phyloP scores from a whole-genome alignment of 768 basidiomycete species.

The Macrolepiota albuminosa region DNA sequence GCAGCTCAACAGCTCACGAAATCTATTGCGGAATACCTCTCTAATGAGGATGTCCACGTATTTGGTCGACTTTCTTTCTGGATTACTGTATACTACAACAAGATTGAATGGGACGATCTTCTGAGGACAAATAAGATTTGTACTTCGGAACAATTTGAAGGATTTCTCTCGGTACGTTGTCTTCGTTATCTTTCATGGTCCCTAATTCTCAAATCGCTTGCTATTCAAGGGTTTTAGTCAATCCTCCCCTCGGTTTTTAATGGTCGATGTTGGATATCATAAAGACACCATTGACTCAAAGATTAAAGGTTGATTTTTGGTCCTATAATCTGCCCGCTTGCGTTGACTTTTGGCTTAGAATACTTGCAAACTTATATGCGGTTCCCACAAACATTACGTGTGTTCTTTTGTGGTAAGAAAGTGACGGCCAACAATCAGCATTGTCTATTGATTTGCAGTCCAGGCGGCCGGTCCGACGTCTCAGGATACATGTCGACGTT shows the following conservation, averaged over 20 bases:
- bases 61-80: constrained; percentile 69
- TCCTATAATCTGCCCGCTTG: not conserved
- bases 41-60: constrained; percentile 54
- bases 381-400: constrained; percentile 68
- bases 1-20: constrained; percentile 65
- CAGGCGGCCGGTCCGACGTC: constrained; percentile 48
- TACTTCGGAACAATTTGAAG: constrained; percentile 60
- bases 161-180: constrained; percentile 49
- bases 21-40: constrained; percentile 62
- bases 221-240: constrained; percentile 58
- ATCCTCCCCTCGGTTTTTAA: constrained; percentile 63
- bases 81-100: constrained; percentile 72
- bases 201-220: not conserved
- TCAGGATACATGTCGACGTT: constrained; percentile 54
- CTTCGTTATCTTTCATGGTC: not conserved
- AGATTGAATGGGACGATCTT: constrained; percentile 44
- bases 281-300: constrained; percentile 62
- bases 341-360: constrained; percentile 34
- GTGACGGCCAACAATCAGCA: not conserved
- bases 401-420: constrained; percentile 65
- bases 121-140: constrained; percentile 53
- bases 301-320: constrained; percentile 51
- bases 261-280: constrained; percentile 64
- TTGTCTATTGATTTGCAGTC: not conserved
- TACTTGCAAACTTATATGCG: constrained; percentile 65